Evolutionary conservation across 345 rosid species (phyloP).

Genomic region (Eutrema yunnanense): DNA sequence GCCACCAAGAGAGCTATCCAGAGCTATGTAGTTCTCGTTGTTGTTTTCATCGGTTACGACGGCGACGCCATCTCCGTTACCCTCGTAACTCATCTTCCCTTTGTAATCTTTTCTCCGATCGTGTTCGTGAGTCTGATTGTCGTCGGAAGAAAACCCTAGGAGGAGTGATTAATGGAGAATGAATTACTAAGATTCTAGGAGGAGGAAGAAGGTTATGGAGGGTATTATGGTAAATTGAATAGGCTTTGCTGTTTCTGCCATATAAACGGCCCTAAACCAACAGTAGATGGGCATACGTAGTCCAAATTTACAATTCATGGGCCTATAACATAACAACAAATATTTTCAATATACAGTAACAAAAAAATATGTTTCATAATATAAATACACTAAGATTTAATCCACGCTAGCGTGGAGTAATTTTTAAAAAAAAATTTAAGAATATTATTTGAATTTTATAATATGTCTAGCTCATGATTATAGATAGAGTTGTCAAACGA

Average conservation of each 20-base stretch:
- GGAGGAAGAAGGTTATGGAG: constrained; percentile 11
- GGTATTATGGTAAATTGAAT: not conserved
- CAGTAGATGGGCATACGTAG: not conserved
- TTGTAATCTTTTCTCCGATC: not conserved
- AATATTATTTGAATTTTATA: too few species aligned
- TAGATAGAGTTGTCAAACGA: too few species aligned
- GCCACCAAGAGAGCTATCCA: constrained; percentile 4
- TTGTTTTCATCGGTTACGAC: not conserved
- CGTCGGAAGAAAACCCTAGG: constrained; percentile 14
- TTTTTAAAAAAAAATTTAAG: too few species aligned
- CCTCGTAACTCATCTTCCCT: constrained; percentile 26
- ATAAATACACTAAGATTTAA: too few species aligned
- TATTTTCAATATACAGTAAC: too few species aligned
- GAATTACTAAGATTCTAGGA: not conserved
- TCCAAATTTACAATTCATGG: not conserved
- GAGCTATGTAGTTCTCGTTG: constrained; percentile 6
- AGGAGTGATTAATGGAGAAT: not conserved
- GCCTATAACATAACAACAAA: not conserved
- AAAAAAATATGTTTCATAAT: too few species aligned
- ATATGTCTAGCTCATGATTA: too few species aligned
- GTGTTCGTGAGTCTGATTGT: not conserved
- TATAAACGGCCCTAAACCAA: not conserved
- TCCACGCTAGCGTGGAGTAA: too few species aligned
- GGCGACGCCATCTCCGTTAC: constrained; percentile 22
- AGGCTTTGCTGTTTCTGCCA: not conserved